Percentiles rank a stretch among this genome's conserved stretches.
Conservation (phyloP, 768 basidiomycete genomes). For the Mycena pura region DNA sequence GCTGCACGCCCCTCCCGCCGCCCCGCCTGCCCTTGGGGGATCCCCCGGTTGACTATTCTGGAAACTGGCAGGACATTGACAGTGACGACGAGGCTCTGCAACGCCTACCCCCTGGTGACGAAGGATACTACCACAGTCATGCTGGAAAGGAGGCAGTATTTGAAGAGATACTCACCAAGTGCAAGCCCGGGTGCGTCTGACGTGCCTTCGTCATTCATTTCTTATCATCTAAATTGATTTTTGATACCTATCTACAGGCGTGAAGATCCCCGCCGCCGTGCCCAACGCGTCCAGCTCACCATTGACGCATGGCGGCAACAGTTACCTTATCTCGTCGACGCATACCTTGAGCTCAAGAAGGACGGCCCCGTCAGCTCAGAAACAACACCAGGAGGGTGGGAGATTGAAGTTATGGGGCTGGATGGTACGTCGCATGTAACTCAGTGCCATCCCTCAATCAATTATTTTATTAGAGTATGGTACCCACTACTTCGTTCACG, state of each 20-base stretch:
- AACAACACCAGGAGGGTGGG: background rate
- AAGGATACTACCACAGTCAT: background rate
- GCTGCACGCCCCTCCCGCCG: no score
- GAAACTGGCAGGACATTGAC: background rate
- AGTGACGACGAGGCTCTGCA: background rate
- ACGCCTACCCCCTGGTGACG: background rate
- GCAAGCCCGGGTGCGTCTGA: background rate
- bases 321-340: background rate
- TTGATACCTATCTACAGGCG: background rate
- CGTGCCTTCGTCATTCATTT: background rate
- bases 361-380: background rate
- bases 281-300: background rate
- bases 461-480: background rate
- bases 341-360: background rate
- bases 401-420: background rate
- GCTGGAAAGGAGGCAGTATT: background rate
- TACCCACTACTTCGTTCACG: background rate
- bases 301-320: slow-evolving; percentile 3
- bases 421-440: background rate
- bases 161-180: background rate
- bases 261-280: background rate
- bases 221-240: background rate
- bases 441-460: background rate
- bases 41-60: no score
- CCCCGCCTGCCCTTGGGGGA: no score